Evolutionary conservation across 192 early-diverging fungal genomes (phyloP), one percentile per base, ranked within the genome.

Genomic region (Coemansia sp.): DNA sequence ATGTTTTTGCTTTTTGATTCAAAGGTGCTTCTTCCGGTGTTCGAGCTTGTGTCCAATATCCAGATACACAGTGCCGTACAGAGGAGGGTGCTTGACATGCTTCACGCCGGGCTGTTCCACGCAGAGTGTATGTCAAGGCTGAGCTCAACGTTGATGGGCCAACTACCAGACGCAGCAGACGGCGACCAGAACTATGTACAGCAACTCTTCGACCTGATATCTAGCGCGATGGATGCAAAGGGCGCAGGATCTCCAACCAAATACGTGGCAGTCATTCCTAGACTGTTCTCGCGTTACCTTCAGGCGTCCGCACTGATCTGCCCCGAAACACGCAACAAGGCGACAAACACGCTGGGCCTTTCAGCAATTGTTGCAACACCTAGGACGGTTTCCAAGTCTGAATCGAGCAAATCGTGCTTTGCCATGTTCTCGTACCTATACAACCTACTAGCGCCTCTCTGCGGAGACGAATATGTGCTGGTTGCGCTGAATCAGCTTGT

Each of bases 361-460:
- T 57, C 71, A 5, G 64, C 76, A 35, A 48, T 71, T n/a, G 68
- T 68, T 9, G 76, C 76, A 17, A 67, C 57, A 32, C 76, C 76
- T 15, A n/a, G 63, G 11, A 56, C 23, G 11, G 46, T 73, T n/a
- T 32, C 64, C 3, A 50, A 29, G 43, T 54, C 50, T 15, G 69
- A 74, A 13, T 61, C 66, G 9, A 68, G 69, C 55, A 42, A 19
- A 17, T 25, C 78, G 14, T 63, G 73, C 52, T 50, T 80, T n/a
- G 68, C 15, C 25, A 75, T 80, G 69, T 80, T 70, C 50, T 19
- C 43, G 5, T 69, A 60, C 23, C 32, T 80, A 9, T 71, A 71
- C 52, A 59, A 57, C 0, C 61, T 64, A 13, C 65, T 73, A 13
- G 34, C 8, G 20, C 57, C 57, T 40, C 62, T 42, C 0, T 61